Percentiles rank a stretch among this genome's conserved stretches.
phyloP scores from a whole-genome alignment of 2,329 filamentous ascomycete genomes.

The Penicillium frequentans region DNA sequence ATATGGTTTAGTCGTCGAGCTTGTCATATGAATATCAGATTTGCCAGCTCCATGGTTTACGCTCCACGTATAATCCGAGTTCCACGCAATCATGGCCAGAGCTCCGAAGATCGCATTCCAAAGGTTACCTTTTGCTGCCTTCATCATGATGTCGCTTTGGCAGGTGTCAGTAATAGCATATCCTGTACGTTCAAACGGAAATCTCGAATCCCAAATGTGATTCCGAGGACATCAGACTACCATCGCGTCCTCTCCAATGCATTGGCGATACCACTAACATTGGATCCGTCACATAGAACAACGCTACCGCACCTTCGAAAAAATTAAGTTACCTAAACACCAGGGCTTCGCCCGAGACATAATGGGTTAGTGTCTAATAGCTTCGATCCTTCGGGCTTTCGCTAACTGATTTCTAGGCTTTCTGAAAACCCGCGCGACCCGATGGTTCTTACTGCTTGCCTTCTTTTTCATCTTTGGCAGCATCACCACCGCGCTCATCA shows the following conservation, averaged over 20 bases:
- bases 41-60: too few relatives aligned
- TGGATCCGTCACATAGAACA: neutral
- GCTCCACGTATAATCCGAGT: neutral
- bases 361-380: neutral
- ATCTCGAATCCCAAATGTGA: neutral
- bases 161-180: neutral
- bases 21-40: too few relatives aligned
- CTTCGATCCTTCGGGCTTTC: neutral
- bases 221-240: neutral
- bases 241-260: neutral
- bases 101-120: neutral
- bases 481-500: neutral
- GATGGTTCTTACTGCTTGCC: neutral
- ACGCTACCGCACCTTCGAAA: neutral
- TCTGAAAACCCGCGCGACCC: neutral
- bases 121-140: neutral
- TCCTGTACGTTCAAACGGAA: neutral
- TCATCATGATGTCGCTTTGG: neutral
- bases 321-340: neutral
- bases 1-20: neutral
- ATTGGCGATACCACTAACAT: neutral
- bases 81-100: neutral
- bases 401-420: neutral
- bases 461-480: neutral
- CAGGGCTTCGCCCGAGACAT: neutral